A percentile compares a stretch with the other conserved stretches of the same genome.
phyloP scores from a whole-genome alignment of 257 asterid genomes.

The Solanum lycopersicoides region DNA sequence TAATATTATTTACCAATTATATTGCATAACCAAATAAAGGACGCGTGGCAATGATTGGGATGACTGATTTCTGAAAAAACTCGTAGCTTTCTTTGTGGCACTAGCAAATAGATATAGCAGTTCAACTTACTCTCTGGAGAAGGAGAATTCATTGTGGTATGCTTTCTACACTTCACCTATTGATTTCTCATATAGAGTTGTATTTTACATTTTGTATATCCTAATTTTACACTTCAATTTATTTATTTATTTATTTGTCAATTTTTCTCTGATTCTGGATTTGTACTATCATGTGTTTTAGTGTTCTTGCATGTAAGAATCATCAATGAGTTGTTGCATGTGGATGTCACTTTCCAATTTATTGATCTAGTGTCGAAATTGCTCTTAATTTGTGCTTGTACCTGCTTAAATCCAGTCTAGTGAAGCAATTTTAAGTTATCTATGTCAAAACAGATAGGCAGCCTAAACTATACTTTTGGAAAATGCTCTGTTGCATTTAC shows the following conservation, averaged over 20 bases:
- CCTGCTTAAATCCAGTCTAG: not conserved
- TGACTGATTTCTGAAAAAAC: not conserved
- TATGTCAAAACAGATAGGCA: not conserved
- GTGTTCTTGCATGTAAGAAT: not conserved
- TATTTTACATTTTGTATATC: not conserved
- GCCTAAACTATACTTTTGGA: not conserved
- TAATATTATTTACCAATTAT: not conserved
- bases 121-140: not conserved
- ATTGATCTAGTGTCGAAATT: not conserved
- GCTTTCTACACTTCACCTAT: not conserved
- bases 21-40: not conserved
- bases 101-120: not conserved
- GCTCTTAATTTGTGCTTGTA: not conserved
- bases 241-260: not conserved
- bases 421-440: not conserved
- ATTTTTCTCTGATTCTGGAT: not conserved
- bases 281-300: not conserved
- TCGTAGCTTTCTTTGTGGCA: not conserved
- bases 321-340: not conserved
- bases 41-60: not conserved
- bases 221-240: not conserved
- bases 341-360: not conserved
- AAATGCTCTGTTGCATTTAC: not conserved
- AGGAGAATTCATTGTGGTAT: not conserved
- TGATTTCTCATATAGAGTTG: not conserved